phyloP scores from a whole-genome alignment of 73 alveolate species.

The Paramecium pentaurelia region DNA sequence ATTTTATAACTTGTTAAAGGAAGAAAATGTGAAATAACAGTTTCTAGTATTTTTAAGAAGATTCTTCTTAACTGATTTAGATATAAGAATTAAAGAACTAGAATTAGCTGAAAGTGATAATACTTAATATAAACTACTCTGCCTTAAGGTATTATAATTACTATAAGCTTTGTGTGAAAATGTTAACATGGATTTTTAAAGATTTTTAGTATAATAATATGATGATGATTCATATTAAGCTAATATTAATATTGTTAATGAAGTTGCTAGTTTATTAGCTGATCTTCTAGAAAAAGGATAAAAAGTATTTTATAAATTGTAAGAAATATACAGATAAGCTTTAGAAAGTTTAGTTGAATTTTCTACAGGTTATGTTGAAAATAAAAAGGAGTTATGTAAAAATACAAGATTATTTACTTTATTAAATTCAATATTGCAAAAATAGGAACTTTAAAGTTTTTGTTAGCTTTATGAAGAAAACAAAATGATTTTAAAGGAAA shows the following conservation, averaged over 20 bases:
- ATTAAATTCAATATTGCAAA: not conserved
- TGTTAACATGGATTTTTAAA: not conserved
- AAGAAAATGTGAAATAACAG: not conserved
- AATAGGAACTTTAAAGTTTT: not conserved
- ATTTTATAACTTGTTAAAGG: not conserved
- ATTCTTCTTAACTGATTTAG: not conserved
- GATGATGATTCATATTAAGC: constrained; percentile 25
- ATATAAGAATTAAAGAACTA: not conserved
- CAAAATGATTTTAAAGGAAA: not conserved
- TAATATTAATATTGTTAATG: constrained; percentile 22
- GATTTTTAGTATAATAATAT: not conserved
- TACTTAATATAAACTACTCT: not conserved
- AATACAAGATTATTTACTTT: constrained; percentile 23
- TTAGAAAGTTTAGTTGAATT: constrained; percentile 21
- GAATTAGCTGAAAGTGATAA: not conserved
- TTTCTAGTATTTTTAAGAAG: not conserved
- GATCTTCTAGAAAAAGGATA: not conserved
- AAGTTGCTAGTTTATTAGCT: not conserved
- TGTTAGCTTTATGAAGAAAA: not conserved
- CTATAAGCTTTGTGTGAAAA: constrained; percentile 13
- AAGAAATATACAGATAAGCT: not conserved
- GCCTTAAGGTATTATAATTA: not conserved
- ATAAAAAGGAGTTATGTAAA: constrained; percentile 2
- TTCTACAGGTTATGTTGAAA: constrained; percentile 2
- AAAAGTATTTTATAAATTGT: not conserved